Evolutionary conservation across 2,329 filamentous ascomycete species (phyloP), one percentile per base, ranked within the genome.

Genomic region (Atkinsonella texensis): DNA sequence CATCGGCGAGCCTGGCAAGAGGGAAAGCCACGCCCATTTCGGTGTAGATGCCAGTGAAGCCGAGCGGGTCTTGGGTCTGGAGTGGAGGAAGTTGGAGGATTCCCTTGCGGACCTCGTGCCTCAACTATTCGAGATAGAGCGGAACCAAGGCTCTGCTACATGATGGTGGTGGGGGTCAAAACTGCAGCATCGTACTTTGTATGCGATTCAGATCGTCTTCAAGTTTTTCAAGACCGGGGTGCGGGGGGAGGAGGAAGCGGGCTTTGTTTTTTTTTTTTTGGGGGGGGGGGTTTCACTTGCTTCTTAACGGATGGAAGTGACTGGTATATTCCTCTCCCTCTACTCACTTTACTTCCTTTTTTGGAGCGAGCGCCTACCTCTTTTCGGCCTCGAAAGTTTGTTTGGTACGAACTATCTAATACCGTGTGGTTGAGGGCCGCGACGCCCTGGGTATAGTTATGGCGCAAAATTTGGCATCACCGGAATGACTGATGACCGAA

Each of bases 31-130:
- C 13, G 53, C 54, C 35, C 65, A 75, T 31, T 77, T 69, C 59
- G 66, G 66, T 43, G 69, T 75, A 49, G 72, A 80, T 60, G 79
- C 77, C 54, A 70, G 67, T 52, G 67, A 71, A 53, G 70, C 72
- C 2, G 69, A 71, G 51, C 68, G 74, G 44, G 63, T 78, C 2
- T 59, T 83, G 40, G 75, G 75, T 2, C 59, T 79, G 40, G 68
- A 74, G 56, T 81, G 73, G 63, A 72, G 64, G 55, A 62, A 61
- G 0, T 61, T 81, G 31, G 72, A 77, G 52, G 66, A 78, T 51
- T 70, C 65, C 33, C 71, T 81, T 41, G 65, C 69, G 9, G 77
- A 80, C 57, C 68, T 74, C 4, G 69, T 80, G 48, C 62, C 63
- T 31, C 64, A 66, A 52, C 51, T 65, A 3, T 62, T 58, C 32